phyloP scores from a whole-genome alignment of 176 grass and related monocot genomes.

The Coix lacrymajobi region DNA sequence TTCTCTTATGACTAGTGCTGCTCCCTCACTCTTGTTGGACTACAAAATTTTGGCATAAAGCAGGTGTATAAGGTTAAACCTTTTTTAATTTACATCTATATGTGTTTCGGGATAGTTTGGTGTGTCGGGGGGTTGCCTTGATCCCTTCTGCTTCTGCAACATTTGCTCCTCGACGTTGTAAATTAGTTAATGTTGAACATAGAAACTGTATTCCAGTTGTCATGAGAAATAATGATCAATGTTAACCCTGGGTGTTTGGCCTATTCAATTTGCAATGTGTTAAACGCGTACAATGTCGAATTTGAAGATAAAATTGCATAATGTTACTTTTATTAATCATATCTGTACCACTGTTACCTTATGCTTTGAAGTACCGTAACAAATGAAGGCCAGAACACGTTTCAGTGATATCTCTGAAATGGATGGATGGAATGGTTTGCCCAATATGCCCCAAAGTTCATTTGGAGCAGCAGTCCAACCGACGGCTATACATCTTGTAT shows the following conservation, averaged over 20 bases:
- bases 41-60: conserved; percentile 48
- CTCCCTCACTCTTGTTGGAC: conserved; percentile 8
- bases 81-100: not conserved
- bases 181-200: conserved; percentile 28
- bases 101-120: conserved; percentile 11
- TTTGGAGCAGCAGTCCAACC: not conserved
- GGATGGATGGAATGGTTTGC: not conserved
- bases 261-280: not conserved
- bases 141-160: not conserved
- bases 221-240: conserved; percentile 18
- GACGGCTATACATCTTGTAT: not conserved
- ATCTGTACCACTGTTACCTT: not conserved
- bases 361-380: not conserved
- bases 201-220: conserved; percentile 27
- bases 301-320: not conserved
- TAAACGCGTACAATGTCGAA: not conserved
- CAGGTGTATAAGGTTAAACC: conserved; percentile 34
- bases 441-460: not conserved
- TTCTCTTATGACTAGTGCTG: conserved; percentile 7
- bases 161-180: conserved; percentile 24
- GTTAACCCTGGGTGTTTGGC: not conserved
- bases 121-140: conserved; percentile 12
- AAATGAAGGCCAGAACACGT: not conserved
- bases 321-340: not conserved
- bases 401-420: not conserved